These are phyloP conservation scores for Apostasia shenzhenica DNA, from an alignment of 106 monocot species.

Conservation along the genomic window DNA sequence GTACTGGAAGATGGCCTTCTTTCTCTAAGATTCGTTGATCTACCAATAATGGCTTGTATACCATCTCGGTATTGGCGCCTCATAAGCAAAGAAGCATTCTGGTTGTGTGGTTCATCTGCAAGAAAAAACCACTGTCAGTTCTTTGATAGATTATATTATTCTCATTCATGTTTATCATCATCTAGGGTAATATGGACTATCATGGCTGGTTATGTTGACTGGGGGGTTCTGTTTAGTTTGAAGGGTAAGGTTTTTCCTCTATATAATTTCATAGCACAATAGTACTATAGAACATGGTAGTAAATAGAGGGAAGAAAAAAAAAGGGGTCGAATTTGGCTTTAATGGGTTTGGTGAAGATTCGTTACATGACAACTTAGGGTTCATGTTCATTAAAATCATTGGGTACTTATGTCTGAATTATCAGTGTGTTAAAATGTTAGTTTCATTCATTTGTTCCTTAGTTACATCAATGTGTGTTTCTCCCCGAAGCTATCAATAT, in stretches of 20 bases:
- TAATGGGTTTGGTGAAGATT: too few relatives aligned
- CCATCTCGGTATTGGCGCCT: slow-evolving; percentile 82
- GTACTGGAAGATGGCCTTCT: slow-evolving; percentile 67
- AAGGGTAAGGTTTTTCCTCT: slow-evolving; percentile 47
- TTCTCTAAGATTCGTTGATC: slow-evolving; percentile 71
- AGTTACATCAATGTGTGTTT: too few relatives aligned
- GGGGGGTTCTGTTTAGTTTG: slow-evolving; percentile 69
- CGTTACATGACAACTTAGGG: too few relatives aligned
- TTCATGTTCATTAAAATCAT: too few relatives aligned
- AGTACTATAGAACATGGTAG: too few relatives aligned
- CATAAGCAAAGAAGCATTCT: slow-evolving; percentile 62
- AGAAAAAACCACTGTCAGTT: background rate
- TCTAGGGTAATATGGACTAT: slow-evolving; percentile 78
- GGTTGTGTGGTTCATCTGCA: slow-evolving; percentile 34
- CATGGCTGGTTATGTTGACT: slow-evolving; percentile 85
- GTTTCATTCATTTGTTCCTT: too few relatives aligned
- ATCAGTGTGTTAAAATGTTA: too few relatives aligned
- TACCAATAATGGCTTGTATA: slow-evolving; percentile 94
- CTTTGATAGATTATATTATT: background rate
- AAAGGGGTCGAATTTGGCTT: too few relatives aligned
- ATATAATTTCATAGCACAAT: too few relatives aligned
- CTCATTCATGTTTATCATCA: slow-evolving; percentile 8
- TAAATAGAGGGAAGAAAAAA: too few relatives aligned
- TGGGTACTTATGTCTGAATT: too few relatives aligned
- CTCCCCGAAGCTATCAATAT: too few relatives aligned